Evolutionary conservation across 2,329 filamentous ascomycete genomes (phyloP).

Genomic region (Neoscytalidium dimidiatum): DNA sequence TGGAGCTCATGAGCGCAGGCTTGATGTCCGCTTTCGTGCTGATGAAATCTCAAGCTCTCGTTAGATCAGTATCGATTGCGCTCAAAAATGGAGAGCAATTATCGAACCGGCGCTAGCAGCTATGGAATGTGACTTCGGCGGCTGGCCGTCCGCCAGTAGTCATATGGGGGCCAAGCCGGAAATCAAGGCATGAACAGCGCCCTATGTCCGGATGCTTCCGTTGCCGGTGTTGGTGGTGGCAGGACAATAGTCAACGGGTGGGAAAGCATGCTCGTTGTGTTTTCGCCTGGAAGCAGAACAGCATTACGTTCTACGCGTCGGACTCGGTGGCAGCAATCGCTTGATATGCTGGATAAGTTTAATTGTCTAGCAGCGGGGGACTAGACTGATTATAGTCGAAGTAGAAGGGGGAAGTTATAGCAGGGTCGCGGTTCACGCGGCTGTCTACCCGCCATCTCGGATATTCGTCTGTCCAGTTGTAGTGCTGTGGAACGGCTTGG

Average conservation of each 20-base stretch:
- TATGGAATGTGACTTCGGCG: neutral
- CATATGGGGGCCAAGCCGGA: neutral
- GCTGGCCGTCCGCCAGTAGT: neutral
- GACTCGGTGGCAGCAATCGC: too few relatives aligned
- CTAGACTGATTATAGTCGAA: too few relatives aligned
- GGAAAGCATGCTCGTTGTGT: neutral
- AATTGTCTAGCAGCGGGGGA: too few relatives aligned
- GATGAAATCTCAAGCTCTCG: neutral
- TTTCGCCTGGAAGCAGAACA: too few relatives aligned
- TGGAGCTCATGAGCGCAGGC: too few relatives aligned
- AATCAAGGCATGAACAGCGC: neutral
- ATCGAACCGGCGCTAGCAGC: neutral
- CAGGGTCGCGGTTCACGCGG: conserved; percentile 4
- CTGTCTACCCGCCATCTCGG: neutral
- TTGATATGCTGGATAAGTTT: too few relatives aligned
- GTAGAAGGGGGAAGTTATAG: too few relatives aligned
- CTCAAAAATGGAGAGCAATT: neutral
- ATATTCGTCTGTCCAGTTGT: too few relatives aligned
- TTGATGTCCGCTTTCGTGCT: too few relatives aligned
- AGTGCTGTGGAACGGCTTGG: too few relatives aligned
- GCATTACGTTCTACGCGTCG: neutral
- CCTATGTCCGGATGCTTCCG: neutral
- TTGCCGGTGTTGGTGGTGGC: conserved; percentile 5
- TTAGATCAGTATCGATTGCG: conserved; percentile 1
- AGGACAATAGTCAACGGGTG: neutral